Base-by-base conservation (phyloP, 169 alveolate genomes). In the Hepatocystis sp. region DNA sequence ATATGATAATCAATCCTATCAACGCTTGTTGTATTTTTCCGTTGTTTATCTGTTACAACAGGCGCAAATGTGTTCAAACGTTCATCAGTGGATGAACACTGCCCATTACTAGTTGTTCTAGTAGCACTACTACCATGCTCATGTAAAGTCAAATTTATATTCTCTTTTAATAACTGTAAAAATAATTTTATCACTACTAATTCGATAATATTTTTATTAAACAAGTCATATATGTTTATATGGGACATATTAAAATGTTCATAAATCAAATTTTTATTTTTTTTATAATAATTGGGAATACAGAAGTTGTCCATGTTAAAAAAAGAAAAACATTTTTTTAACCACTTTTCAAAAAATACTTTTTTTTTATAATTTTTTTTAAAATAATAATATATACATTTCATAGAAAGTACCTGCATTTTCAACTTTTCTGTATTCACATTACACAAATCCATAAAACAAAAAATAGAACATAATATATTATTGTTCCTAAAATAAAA, bases 361-460 rank as follows among this genome's bases (percentile, higher is more conserved):
- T 44, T 67, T 28, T 30, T 67, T 42, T 53, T 67, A 34, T 34
- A 67, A 21, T 67, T 67, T 60, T 67, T 67, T 28, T 67, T 67
- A 67, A 67, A 67, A 15, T 51, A 67, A 46, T 67, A 67, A 67
- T 67, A 53, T 52, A 67, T 51, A 11, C 67, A 52, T 56, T 67
- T 67, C 85, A 67, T 67, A 39, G 39, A 39, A 5, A 67, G 66
- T 15, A 67, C 23, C 27, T 67, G 53, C 85, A 67, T 67, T 52
- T 67, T 67, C 17, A 67, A 53, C 4, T 51, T 67, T 67, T 67
- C 85, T 34, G 53, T 52, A 23, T 44, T 32, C 8, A 67, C 40
- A 52, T 67, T 67, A n/a, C 85, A 67, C 40, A 67, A 46, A 52
- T 67, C 67, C 34, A 67, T 55, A 30, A 67, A 67, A 34, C 85